phyloP scores from a whole-genome alignment of 164 flowering plant species.

The Santalum album region DNA sequence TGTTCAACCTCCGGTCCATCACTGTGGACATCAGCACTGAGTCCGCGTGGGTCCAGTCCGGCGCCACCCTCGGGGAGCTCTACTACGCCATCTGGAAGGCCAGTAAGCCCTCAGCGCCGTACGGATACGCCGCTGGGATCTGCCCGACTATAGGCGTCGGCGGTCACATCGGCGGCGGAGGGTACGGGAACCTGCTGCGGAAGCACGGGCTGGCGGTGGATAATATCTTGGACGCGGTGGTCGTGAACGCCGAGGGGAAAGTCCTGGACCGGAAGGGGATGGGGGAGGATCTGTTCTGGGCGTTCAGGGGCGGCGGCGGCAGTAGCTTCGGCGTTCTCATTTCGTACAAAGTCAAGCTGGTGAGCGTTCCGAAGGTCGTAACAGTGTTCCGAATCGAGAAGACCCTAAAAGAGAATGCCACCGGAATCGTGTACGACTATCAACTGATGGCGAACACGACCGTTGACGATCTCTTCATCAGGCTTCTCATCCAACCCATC shows the following conservation, averaged over 20 bases:
- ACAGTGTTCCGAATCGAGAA: background rate
- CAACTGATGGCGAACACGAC: background rate
- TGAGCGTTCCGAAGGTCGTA: background rate
- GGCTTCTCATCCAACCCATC: background rate
- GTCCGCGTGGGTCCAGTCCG: background rate
- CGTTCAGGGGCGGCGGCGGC: slow-evolving; percentile 3
- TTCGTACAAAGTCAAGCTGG: background rate
- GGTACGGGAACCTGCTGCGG: slow-evolving; percentile 2
- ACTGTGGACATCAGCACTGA: background rate
- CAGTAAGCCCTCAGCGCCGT: background rate
- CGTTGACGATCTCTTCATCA: background rate
- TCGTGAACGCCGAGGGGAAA: background rate
- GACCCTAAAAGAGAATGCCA: background rate
- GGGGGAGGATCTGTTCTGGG: slow-evolving; percentile 6
- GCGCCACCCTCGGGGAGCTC: slow-evolving; percentile 4
- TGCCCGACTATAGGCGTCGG: background rate
- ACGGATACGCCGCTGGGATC: background rate
- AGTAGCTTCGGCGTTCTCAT: background rate
- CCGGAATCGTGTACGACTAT: background rate
- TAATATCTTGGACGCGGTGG: background rate
- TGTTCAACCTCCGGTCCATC: background rate
- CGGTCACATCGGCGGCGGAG: slow-evolving; percentile 4
- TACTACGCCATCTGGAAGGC: background rate
- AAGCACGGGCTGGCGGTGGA: background rate
- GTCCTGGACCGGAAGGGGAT: background rate